These are phyloP conservation scores for Monilinia vaccinii-corymbosi DNA, from an alignment of 2,329 filamentous ascomycete species.

Conservation along the genomic window DNA sequence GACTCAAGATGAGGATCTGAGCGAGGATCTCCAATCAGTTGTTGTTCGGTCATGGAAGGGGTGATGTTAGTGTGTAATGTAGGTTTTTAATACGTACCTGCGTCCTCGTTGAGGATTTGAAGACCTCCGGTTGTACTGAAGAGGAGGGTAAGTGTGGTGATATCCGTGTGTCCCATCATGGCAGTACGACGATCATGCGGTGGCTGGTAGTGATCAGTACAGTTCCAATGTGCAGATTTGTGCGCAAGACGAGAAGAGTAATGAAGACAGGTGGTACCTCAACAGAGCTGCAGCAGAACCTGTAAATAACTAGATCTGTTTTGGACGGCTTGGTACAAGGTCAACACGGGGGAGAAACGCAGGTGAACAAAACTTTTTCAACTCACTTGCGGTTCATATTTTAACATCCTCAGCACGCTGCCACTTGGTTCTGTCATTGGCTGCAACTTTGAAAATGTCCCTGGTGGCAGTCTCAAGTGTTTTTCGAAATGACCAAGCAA, in stretches of 20 bases:
- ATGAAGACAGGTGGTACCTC: too few relatives aligned
- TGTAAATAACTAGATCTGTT: too few relatives aligned
- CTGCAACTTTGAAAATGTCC: neutral
- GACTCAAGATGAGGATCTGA: constrained; percentile 17
- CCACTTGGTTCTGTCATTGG: neutral
- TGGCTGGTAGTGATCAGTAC: neutral
- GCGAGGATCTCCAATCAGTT: neutral
- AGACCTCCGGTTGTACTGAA: constrained; percentile 29
- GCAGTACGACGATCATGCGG: neutral
- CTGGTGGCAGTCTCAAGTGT: neutral
- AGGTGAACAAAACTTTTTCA: neutral
- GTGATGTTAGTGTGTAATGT: neutral
- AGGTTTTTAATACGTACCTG: constrained; percentile 21
- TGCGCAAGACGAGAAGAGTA: too few relatives aligned
- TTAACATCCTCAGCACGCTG: neutral
- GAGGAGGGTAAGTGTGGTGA: constrained; percentile 1
- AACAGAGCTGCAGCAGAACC: too few relatives aligned
- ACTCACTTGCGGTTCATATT: neutral
- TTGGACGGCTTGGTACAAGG: too few relatives aligned
- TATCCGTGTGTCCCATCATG: constrained; percentile 4
- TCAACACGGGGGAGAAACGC: too few relatives aligned
- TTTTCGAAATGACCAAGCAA: constrained; percentile 2
- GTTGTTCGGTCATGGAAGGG: neutral
- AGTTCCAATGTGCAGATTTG: neutral
- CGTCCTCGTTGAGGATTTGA: constrained; percentile 30